Evolutionary conservation across 176 grass and related monocot genomes (phyloP), one percentile per base, ranked within the genome.

Genomic region (Areca catechu): DNA sequence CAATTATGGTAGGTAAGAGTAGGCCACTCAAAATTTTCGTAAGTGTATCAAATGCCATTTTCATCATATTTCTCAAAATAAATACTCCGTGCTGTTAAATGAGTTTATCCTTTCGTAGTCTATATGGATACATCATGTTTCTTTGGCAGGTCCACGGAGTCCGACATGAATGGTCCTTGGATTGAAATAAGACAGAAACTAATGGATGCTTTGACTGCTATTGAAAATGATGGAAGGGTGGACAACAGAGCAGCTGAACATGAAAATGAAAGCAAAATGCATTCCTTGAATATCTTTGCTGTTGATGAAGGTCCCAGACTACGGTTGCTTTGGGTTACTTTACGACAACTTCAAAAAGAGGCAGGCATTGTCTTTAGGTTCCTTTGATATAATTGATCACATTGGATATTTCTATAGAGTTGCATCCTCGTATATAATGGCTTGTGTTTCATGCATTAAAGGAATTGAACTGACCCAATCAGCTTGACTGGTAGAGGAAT

Each of bases 1-100:
- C 68, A 62, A 76, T 77, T 74, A 85, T 88, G 93, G 93, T 91
- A 91, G 92, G 92, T 97, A 97, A 97, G 92, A 85, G 22, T 80
- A 69, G 19, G 49, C 72, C 67, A 56, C 62, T 78, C 61, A 67
- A 78, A 16, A 7, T 17, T 69, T 20, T 58, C n/a, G 22, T 49
- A 51, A 51, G 48, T 25, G 20, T 53, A 54, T 27, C 22, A 16
- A n/a, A 20, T 25, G 14, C 16, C 28, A 55, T 23, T 50, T 61
- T 43, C 23, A 23, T 18, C 10, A 0, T n/a, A 48, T 49, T 6
- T 60, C 57, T 0, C 4, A 57, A 58, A 61, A 50, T 23, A 49
- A 48, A 6, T 47, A 9, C 5, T 48, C 49, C 17, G 1, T 22
- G 19, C 17, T 7, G 4, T 29, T 15, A 20, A n/a, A 19, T 59